Conservation (phyloP, 1,284 basidiomycete genomes). For the Marasmius sp. region DNA sequence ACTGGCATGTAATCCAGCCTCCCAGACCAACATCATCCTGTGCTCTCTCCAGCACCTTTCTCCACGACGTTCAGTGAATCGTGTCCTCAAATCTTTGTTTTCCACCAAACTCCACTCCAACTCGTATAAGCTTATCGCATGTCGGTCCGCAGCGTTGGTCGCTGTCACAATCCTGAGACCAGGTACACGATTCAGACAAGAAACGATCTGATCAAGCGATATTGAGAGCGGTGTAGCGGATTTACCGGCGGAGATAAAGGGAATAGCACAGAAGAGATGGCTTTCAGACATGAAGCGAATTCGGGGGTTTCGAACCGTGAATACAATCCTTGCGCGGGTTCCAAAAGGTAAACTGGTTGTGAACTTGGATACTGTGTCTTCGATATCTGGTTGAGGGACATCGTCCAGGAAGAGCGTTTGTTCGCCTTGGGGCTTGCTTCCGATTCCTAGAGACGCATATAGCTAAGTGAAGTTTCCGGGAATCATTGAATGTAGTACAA, state of each 20-base stretch:
- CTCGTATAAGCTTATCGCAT: conserved; percentile 28
- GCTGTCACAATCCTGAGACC: conserved; percentile 33
- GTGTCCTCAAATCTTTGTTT: conserved; percentile 24
- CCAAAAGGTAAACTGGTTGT: conserved; percentile 23
- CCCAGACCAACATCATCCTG: conserved; percentile 48
- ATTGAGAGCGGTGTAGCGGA: conserved; percentile 32
- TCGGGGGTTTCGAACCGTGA: conserved; percentile 30
- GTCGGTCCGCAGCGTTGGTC: conserved; percentile 42
- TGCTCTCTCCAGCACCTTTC: conserved; percentile 46
- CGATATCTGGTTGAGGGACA: conserved; percentile 25
- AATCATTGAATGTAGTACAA: not conserved
- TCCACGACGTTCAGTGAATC: conserved; percentile 34
- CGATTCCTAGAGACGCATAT: not conserved
- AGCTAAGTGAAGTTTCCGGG: not conserved
- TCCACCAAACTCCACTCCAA: conserved; percentile 31
- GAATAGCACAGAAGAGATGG: conserved; percentile 32
- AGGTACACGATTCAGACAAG: conserved; percentile 27
- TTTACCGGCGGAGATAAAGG: conserved; percentile 26
- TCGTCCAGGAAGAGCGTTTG: conserved; percentile 19
- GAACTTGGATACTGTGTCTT: conserved; percentile 23
- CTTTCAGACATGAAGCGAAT: conserved; percentile 21
- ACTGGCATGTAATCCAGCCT: conserved; percentile 46
- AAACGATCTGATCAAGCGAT: conserved; percentile 31
- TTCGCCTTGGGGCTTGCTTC: not conserved
- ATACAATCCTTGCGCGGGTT: conserved; percentile 28